Evolutionary conservation across 2,329 filamentous ascomycete genomes (phyloP).

Genomic region (Penicillium aurantiogriseum): DNA sequence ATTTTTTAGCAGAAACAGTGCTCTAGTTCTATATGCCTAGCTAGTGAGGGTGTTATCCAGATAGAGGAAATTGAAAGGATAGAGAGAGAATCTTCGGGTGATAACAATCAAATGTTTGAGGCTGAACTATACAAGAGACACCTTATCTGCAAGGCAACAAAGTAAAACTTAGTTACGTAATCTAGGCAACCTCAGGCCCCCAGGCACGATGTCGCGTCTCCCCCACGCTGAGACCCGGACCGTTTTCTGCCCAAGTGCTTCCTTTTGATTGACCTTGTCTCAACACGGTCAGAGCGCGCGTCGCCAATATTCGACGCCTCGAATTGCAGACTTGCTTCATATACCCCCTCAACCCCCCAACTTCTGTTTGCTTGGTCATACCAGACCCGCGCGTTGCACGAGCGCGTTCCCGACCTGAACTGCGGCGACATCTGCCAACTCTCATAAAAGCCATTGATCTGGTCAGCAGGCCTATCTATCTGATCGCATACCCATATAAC

Average conservation of each 20-base stretch:
- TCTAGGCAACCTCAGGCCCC: slow-evolving; percentile 1
- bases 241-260: slow-evolving; percentile 6
- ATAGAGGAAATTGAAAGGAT: no score
- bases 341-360: background rate
- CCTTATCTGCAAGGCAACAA: no score
- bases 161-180: background rate
- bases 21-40: no score
- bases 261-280: background rate
- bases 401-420: slow-evolving; percentile 23
- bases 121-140: background rate
- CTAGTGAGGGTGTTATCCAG: no score
- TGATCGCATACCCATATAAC: slow-evolving; percentile 3
- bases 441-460: background rate
- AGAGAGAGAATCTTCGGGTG: no score
- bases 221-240: slow-evolving; percentile 4
- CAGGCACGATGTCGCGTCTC: slow-evolving; percentile 12
- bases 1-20: no score
- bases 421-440: slow-evolving; percentile 4
- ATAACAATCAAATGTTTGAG: background rate
- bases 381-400: slow-evolving; percentile 23
- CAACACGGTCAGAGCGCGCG: background rate
- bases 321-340: background rate
- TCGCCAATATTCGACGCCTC: background rate
- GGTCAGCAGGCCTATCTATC: background rate
- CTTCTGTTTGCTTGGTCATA: slow-evolving; percentile 15